Base-by-base conservation (phyloP, 768 basidiomycete species). In the Lenzites betulinus region DNA sequence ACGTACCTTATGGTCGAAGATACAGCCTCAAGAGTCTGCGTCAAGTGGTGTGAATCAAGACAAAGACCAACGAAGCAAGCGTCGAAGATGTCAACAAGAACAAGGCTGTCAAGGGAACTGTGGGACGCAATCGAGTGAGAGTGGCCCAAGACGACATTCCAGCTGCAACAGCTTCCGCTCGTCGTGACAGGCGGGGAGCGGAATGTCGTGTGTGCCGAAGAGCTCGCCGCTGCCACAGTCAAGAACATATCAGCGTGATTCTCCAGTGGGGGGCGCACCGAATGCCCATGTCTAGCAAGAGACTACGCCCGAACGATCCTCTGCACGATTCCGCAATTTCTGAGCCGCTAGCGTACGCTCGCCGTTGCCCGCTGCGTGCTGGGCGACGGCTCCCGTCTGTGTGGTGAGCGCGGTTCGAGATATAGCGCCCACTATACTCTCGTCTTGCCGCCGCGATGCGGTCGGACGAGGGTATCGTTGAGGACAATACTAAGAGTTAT, bases 401-500 rank as follows among this genome's bases (percentile, higher is more conserved):
- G 11, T 20, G 58, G 51, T 59, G 58, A 59, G 51, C 58, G 13
- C 3, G 58, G 18, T 22, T 41, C 25, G 43, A n/a, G 22, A 20
- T 36, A 26, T 46, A 5, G 46, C 46, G 44, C 33, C 44, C 51
- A 39, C 26, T 51, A 44, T 41, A 48, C 58, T 39, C 33, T 52
- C 51, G 36, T 48, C 43, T 39, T 36, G 51, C 25, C 39, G 23
- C 20, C 50, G 7, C 2, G 6, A 23, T 26, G 57, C 23, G 28
- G 58, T 36, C n/a, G 30, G 58, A 47, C 43, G 58, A 59, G 35
- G n/a, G 58, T 52, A 53, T 35, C 25, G 58, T 52, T 52, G 51
- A 18, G 39, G 25, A 38, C 12, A 33, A 48, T 28, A 44, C 13
- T 15, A n/a, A n/a, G n/a, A n/a, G n/a, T n/a, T n/a, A n/a, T n/a